Evolutionary conservation across 177 flowering plant genomes (phyloP), one percentile per base, ranked within the genome.

Genomic region (Tripterygium wilfordii): DNA sequence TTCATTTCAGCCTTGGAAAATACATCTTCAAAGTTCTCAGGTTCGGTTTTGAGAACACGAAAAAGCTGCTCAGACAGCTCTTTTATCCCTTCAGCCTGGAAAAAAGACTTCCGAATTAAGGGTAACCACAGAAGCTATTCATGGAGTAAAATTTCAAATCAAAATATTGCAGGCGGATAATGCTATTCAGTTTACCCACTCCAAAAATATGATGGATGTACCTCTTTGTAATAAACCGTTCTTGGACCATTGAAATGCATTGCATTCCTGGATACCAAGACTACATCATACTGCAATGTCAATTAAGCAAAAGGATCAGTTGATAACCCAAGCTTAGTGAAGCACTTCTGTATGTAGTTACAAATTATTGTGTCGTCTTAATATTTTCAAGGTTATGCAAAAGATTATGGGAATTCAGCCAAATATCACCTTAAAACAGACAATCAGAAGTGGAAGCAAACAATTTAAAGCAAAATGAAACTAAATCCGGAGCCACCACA

Each of bases 201-300:
- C n/a, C n/a, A n/a, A n/a, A n/a, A n/a, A n/a, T n/a, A n/a, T n/a
- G n/a, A n/a, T n/a, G n/a, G n/a, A n/a, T n/a, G 1, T 42, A 42
- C 45, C 45, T 42, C 45, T 23, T 8, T 3, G 18, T 42, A 24
- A 15, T 12, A 23, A 15, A 42, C 18, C 3, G 28, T 42, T 1
- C 29, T 25, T 13, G 45, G 8, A 2, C 29, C 8, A 42, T 42
- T 42, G 16, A 42, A 42, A 13, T 23, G n/a, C 45, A 42, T 42
- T 24, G 45, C 45, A 24, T 42, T 42, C 29, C 45, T 42, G 15
- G 45, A 23, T 42, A 42, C 24, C 1, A 42, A 29, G 24, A 23
- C 4, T 13, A 42, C 45, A 25, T 42, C 45, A 23, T 17, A 29
- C 45, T 42, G 45, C 30, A 35, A 5, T 5, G 3, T 6, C 4